phyloP scores from a whole-genome alignment of 2,329 filamentous ascomycete genomes.

The Macrophomina pseudophaseolina region DNA sequence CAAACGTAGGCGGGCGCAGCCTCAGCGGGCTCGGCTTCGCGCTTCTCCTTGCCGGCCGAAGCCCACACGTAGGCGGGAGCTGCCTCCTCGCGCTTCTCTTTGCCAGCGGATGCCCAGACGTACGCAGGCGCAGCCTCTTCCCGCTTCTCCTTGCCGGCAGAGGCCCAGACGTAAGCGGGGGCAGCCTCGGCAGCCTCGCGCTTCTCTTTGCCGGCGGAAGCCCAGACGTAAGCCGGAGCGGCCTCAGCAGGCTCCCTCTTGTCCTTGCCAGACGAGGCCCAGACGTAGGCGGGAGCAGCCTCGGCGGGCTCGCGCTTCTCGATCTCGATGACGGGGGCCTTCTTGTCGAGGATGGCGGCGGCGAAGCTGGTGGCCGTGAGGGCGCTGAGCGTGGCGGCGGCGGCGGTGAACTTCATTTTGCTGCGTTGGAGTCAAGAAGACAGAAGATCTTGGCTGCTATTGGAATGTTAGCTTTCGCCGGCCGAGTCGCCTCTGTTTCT shows the following conservation, averaged over 20 bases:
- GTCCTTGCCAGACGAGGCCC: neutral
- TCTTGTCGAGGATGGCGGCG: neutral
- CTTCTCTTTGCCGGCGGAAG: too few relatives aligned
- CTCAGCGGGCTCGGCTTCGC: neutral
- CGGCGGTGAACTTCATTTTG: constrained; percentile 6
- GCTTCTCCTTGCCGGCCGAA: neutral
- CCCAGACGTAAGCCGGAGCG: too few relatives aligned
- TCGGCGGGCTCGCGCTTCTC: neutral
- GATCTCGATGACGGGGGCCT: neutral
- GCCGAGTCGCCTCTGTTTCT: too few relatives aligned
- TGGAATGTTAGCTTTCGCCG: neutral
- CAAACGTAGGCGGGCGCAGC: neutral
- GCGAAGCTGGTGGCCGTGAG: neutral
- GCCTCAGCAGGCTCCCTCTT: neutral
- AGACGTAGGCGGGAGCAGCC: neutral
- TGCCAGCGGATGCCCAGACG: neutral
- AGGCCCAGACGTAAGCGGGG: neutral
- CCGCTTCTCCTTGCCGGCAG: neutral
- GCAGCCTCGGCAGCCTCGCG: neutral
- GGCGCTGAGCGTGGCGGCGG: constrained; percentile 7
- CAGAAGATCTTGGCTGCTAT: neutral
- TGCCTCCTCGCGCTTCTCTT: neutral
- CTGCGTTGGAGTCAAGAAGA: neutral
- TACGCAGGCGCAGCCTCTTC: neutral
- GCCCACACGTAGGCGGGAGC: neutral